Percentiles rank a stretch among this genome's conserved stretches.
These are phyloP conservation scores for Lipomyces chichibuensis DNA, from an alignment of 805 yeast genomes.

Conservation along the genomic window DNA sequence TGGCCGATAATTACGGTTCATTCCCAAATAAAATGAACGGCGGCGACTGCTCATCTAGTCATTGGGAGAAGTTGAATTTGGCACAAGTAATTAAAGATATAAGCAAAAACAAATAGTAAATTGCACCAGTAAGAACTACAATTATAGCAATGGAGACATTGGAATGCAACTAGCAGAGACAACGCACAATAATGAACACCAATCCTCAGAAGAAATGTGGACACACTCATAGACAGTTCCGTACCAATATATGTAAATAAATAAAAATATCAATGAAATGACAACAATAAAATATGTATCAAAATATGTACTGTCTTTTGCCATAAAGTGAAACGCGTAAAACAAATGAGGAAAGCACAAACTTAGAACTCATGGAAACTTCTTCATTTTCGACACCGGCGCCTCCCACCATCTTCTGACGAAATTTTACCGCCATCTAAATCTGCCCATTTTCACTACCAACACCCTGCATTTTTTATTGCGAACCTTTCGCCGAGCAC, in stretches of 20 bases:
- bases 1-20: too few species aligned
- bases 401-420: background rate
- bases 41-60: too few species aligned
- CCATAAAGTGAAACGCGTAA: background rate
- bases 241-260: background rate
- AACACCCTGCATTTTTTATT: background rate
- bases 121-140: background rate
- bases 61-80: too few species aligned
- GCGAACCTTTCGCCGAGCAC: too few species aligned
- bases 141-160: background rate
- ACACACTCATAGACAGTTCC: background rate
- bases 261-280: background rate
- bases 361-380: background rate
- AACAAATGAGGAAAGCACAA: background rate
- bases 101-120: background rate
- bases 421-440: background rate
- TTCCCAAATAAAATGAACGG: too few species aligned
- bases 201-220: background rate
- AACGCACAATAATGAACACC: background rate
- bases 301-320: slow-evolving; percentile 1
- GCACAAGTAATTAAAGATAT: background rate
- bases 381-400: background rate
- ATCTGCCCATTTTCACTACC: background rate
- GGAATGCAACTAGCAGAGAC: background rate
- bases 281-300: background rate